Conservation (phyloP, 2,329 filamentous ascomycete species). For the Chalaropsis thielavioides region DNA sequence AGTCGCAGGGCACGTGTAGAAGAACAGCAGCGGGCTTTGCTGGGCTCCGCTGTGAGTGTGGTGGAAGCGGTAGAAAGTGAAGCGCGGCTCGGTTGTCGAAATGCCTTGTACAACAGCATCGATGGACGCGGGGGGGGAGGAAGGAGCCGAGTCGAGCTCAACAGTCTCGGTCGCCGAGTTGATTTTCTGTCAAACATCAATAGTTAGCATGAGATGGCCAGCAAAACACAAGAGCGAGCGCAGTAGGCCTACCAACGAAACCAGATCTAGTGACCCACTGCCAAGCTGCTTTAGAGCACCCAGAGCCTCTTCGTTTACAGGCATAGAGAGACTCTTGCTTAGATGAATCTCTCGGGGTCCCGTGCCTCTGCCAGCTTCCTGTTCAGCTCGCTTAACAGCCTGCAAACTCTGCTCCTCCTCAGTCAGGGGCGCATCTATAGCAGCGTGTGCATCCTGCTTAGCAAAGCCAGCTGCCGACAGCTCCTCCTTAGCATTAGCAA, state of each 20-base stretch:
- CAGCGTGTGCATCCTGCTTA: slow-evolving; percentile 54
- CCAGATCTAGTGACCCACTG: slow-evolving; percentile 37
- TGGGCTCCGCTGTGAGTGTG: slow-evolving; percentile 40
- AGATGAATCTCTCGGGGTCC: slow-evolving; percentile 43
- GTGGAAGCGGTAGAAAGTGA: slow-evolving; percentile 59
- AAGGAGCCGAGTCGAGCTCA: slow-evolving; percentile 41
- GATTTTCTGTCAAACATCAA: slow-evolving; percentile 43
- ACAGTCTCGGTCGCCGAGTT: slow-evolving; percentile 55
- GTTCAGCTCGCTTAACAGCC: slow-evolving; percentile 61
- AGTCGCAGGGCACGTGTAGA: slow-evolving; percentile 65
- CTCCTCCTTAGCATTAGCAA: slow-evolving; percentile 55
- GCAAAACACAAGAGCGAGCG: not conserved
- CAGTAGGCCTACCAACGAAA: slow-evolving; percentile 46
- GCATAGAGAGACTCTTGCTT: slow-evolving; percentile 43
- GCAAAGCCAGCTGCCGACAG: slow-evolving; percentile 55
- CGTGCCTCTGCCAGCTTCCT: slow-evolving; percentile 57
- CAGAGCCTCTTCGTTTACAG: slow-evolving; percentile 47
- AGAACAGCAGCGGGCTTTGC: slow-evolving; percentile 53
- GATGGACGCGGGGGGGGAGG: slow-evolving; percentile 40
- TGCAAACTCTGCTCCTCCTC: slow-evolving; percentile 60
- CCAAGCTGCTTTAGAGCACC: slow-evolving; percentile 47
- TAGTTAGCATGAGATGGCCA: not conserved
- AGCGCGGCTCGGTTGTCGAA: slow-evolving; percentile 54
- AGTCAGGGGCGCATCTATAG: slow-evolving; percentile 55
- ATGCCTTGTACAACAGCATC: slow-evolving; percentile 44